phyloP scores from a whole-genome alignment of 2,329 filamentous ascomycete genomes.

The Akanthomyces lecanii region DNA sequence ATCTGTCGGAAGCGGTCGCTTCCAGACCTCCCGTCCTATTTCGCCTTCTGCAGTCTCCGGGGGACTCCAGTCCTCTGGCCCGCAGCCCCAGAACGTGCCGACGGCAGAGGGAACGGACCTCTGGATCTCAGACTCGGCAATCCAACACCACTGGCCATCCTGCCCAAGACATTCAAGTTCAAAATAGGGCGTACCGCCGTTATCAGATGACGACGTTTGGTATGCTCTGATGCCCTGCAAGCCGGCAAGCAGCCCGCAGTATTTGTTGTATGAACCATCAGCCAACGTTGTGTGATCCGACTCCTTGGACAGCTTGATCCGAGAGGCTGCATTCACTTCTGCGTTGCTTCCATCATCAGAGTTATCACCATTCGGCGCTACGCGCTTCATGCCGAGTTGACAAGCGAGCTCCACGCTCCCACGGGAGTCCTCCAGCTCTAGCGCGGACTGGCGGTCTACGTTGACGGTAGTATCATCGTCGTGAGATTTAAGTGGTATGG shows the following conservation, averaged over 20 bases:
- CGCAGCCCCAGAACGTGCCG: conserved; percentile 6
- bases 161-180: conserved; percentile 2
- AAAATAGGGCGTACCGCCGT: not conserved
- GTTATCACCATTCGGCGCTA: no score
- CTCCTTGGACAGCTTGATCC: no score
- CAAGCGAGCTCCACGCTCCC: no score
- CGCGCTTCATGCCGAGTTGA: no score
- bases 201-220: not conserved
- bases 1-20: conserved; percentile 1
- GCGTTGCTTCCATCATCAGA: no score
- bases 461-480: no score
- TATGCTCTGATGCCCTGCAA: conserved; percentile 2
- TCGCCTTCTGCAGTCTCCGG: conserved; percentile 1
- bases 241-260: conserved; percentile 1
- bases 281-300: not conserved
- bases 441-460: no score
- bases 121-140: not conserved
- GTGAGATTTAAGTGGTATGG: no score
- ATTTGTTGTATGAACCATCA: not conserved
- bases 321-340: no score
- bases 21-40: conserved; percentile 6
- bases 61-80: not conserved
- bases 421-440: no score
- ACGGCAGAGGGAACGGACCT: conserved; percentile 5
- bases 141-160: conserved; percentile 6